A percentile compares a stretch with the other conserved stretches of the same genome.
Evolutionary conservation across 225 moss, liverwort and hornwort genomes (phyloP).

Genomic region (Anthoceros angustus): DNA sequence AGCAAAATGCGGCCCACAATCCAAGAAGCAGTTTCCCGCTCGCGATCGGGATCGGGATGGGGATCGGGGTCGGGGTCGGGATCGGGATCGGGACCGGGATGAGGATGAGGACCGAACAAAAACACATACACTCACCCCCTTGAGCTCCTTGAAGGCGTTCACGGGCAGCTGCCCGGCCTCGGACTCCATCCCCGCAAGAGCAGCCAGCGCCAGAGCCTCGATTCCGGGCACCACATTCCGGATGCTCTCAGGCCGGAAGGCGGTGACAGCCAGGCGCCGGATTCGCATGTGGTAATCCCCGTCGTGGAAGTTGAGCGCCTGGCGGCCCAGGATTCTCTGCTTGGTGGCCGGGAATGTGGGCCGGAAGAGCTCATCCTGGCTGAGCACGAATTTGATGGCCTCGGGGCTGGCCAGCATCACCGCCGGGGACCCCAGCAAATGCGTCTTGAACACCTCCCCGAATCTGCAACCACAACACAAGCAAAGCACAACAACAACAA

Average conservation of each 20-base stretch:
- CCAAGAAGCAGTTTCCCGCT: not conserved
- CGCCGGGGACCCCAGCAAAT: conserved; percentile 20
- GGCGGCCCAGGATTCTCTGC: conserved; percentile 20
- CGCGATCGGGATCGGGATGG: too few relatives aligned
- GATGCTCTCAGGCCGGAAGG: conserved; percentile 17
- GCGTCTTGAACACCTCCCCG: conserved; percentile 26
- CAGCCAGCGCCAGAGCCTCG: conserved; percentile 11
- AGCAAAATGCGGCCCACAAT: not conserved
- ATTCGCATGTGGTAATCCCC: conserved; percentile 17
- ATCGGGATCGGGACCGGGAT: too few relatives aligned
- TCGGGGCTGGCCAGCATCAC: conserved; percentile 30
- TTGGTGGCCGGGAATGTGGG: conserved; percentile 22
- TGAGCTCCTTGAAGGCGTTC: conserved; percentile 15
- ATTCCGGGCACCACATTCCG: conserved; percentile 11
- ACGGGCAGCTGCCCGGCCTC: conserved; percentile 10
- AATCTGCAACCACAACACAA: conserved; percentile 10
- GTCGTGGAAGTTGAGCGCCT: conserved; percentile 23
- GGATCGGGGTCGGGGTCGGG: too few relatives aligned
- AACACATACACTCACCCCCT: conserved; percentile 12
- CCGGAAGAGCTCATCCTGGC: conserved; percentile 16
- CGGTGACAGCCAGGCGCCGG: conserved; percentile 16
- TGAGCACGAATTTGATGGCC: conserved; percentile 20
- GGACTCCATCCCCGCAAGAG: conserved; percentile 5
- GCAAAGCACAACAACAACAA: not conserved
- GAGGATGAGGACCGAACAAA: too few relatives aligned